Conservation (phyloP, 2,329 filamentous ascomycete species). For the Arthrobotrys conoides region DNA sequence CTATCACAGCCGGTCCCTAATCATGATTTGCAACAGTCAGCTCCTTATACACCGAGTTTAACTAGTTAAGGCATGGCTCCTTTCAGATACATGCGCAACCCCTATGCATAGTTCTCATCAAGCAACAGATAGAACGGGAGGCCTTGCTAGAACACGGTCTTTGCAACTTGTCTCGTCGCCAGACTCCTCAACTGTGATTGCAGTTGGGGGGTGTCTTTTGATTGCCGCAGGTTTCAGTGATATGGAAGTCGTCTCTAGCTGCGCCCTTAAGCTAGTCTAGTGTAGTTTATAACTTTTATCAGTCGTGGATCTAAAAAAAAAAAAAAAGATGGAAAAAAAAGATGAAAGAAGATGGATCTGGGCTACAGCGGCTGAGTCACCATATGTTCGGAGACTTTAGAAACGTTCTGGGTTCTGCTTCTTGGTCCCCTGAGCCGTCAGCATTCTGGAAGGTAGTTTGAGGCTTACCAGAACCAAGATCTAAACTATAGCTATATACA, state of each 20-base stretch:
- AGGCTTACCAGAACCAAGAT: neutral
- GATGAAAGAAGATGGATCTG: constrained; percentile 1
- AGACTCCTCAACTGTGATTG: too few relatives aligned
- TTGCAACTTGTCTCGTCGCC: too few relatives aligned
- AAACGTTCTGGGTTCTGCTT: neutral
- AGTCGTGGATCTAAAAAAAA: neutral
- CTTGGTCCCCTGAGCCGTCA: neutral
- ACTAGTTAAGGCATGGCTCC: neutral
- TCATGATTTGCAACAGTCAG: neutral
- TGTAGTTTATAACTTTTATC: neutral
- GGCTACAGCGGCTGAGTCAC: constrained; percentile 4
- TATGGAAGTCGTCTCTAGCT: constrained; percentile 20
- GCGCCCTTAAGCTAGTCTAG: constrained; percentile 30
- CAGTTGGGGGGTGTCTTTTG: constrained; percentile 11
- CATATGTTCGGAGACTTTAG: constrained; percentile 12
- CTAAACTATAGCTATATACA: too few relatives aligned
- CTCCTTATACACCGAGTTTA: neutral
- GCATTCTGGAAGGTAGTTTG: neutral
- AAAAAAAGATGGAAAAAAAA: neutral
- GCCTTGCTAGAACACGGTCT: constrained; percentile 8
- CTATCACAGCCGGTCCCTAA: constrained; percentile 1
- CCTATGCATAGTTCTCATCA: constrained; percentile 22
- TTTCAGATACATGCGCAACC: constrained; percentile 21
- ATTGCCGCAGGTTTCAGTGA: constrained; percentile 14
- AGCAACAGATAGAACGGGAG: constrained; percentile 30